A percentile compares a stretch with the other conserved stretches of the same genome.
These are phyloP conservation scores for Lactifluus subvellereus DNA, from an alignment of 768 basidiomycete genomes.

Conservation along the genomic window DNA sequence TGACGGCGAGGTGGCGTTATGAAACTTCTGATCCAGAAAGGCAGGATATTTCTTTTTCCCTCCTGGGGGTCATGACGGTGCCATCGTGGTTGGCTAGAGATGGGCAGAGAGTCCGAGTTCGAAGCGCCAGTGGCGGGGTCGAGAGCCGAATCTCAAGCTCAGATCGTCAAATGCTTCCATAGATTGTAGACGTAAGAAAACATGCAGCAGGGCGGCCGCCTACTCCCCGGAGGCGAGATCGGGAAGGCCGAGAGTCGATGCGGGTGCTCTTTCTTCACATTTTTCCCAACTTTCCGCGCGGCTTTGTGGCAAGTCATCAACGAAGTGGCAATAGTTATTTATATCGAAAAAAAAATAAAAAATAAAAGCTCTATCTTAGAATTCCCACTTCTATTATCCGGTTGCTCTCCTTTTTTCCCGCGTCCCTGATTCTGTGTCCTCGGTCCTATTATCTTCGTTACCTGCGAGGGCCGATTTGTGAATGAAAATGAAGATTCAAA, in stretches of 20 bases:
- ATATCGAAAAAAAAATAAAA: slow-evolving; percentile 3
- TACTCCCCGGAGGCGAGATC: slow-evolving; percentile 18
- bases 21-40: slow-evolving; percentile 17
- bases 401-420: slow-evolving; percentile 49
- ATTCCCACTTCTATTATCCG: slow-evolving; percentile 29
- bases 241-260: slow-evolving; percentile 15
- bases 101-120: not conserved
- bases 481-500: slow-evolving; percentile 7
- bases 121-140: slow-evolving; percentile 14
- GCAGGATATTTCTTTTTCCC: slow-evolving; percentile 13
- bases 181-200: slow-evolving; percentile 21
- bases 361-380: slow-evolving; percentile 10
- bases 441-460: slow-evolving; percentile 28
- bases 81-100: slow-evolving; percentile 1
- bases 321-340: not conserved
- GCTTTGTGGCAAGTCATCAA: slow-evolving; percentile 14
- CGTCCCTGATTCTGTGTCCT: slow-evolving; percentile 31
- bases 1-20: slow-evolving; percentile 19
- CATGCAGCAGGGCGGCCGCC: slow-evolving; percentile 18
- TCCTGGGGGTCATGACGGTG: slow-evolving; percentile 9
- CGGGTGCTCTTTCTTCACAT: not conserved
- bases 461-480: slow-evolving; percentile 15
- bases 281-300: not conserved
- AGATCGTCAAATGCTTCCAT: slow-evolving; percentile 21
- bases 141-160: slow-evolving; percentile 12